Percentiles rank a stretch among this genome's conserved stretches.
These are phyloP conservation scores for Elsinoe necatrix DNA, from an alignment of 2,329 filamentous ascomycete genomes.

Conservation along the genomic window DNA sequence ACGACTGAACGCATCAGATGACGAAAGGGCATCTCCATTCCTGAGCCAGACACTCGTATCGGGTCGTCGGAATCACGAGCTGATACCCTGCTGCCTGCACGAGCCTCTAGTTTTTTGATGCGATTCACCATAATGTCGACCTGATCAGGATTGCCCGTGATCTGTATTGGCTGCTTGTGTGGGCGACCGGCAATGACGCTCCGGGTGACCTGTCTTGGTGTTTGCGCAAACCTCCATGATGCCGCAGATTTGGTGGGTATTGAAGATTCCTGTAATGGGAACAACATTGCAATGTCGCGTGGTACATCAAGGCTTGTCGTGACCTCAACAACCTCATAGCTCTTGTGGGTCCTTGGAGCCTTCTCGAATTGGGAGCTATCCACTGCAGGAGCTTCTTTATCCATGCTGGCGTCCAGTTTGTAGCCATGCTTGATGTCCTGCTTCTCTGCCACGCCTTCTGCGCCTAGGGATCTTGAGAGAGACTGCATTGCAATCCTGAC, in stretches of 20 bases:
- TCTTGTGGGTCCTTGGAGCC: neutral
- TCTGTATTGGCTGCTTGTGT: neutral
- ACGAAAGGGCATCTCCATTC: neutral
- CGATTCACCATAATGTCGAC: neutral
- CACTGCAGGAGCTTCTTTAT: neutral
- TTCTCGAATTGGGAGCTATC: neutral
- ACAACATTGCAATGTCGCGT: conserved; percentile 1
- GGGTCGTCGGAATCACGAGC: neutral
- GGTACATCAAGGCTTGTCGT: neutral
- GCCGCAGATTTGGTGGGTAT: neutral
- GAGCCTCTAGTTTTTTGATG: neutral
- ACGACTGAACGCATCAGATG: conserved; percentile 12
- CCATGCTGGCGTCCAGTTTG: neutral
- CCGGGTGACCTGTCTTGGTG: neutral
- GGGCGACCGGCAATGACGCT: neutral
- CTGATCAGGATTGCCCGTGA: neutral
- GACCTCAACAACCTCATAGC: conserved; percentile 3
- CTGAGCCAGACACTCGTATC: neutral
- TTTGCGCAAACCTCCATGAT: neutral
- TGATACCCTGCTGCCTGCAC: neutral
- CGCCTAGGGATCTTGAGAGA: neutral
- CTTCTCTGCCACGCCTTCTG: neutral
- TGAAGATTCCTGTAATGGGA: neutral
- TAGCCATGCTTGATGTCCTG: neutral
- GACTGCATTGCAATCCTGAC: neutral